These are phyloP conservation scores for Cymbidium sinense DNA, from an alignment of 106 monocot species.

Conservation along the genomic window DNA sequence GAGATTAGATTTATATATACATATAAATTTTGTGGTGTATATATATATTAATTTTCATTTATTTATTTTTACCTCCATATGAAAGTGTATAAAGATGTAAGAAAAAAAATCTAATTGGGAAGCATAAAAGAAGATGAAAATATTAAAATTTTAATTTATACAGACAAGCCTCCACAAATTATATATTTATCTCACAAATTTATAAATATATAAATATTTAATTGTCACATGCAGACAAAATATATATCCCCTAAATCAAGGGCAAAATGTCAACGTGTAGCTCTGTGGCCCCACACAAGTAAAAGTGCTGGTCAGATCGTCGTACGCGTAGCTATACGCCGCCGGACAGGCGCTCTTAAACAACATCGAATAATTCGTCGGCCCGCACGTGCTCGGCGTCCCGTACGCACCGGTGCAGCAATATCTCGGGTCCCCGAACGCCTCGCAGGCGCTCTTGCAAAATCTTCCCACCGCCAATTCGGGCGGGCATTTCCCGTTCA, in stretches of 20 bases:
- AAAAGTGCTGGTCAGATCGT: slow-evolving; percentile 33
- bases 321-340: slow-evolving; percentile 40
- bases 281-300: slow-evolving; percentile 22
- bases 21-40: no score
- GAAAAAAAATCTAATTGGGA: no score
- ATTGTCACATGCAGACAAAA: no score
- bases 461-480: slow-evolving; percentile 26
- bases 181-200: no score
- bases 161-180: no score
- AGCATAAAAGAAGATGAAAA: no score
- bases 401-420: slow-evolving; percentile 29
- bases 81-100: no score
- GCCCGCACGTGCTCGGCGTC: slow-evolving; percentile 19
- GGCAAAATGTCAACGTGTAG: slow-evolving; percentile 40
- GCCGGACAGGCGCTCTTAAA: slow-evolving; percentile 33
- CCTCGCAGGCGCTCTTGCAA: slow-evolving; percentile 29
- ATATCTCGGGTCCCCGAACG: slow-evolving; percentile 19
- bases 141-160: no score
- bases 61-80: no score
- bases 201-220: no score
- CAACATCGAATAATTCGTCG: slow-evolving; percentile 26
- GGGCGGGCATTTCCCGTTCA: slow-evolving; percentile 31
- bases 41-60: no score
- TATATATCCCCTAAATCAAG: neutral
- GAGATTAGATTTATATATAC: no score